Base-by-base conservation (phyloP, 2,329 filamentous ascomycete genomes). In the Alternaria novae-zelandiae region DNA sequence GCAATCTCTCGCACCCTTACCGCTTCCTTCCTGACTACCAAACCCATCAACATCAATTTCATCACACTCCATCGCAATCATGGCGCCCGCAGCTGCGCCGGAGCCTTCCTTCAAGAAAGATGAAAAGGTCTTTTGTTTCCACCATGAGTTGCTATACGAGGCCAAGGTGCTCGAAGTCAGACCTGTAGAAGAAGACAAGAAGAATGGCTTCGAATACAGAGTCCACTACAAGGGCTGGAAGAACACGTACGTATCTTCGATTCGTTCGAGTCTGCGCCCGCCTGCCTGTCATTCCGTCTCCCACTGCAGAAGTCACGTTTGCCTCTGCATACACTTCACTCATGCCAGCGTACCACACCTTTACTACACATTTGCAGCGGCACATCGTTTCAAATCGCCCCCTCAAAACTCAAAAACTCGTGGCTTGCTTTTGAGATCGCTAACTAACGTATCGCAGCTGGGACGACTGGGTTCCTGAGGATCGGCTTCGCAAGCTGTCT, bases 161-260 rank as follows among this genome's bases (percentile, higher is more conserved):
- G 96, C 96, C 70, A 98, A 98, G 83, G 90, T 99, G 56, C 88
- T 97, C 68, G 94, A 97, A 69, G 86, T 92, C 30, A 89, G 86
- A 72, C 83, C 84, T 79, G 85, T 86, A 74, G 88, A 90, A 64
- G 79, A 83, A 7, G 84, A 84, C 47, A 90, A 91, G 81, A 90
- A 89, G 79, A 90, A 90, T 65, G 89, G 91, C 32, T 94, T 89
- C 77, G 89, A 93, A 79, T 99, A 97, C 83, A 92, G 92, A 77
- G 92, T 99, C 59, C 96, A 99, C 82, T 99, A 99, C 85, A 98
- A 98, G 82, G 96, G 96, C 76, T 99, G 96, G 96, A 99, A 99
- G 86, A 94, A 95, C 80, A 97, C 94, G 86, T 92, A 83, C 83
- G 89, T 89, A 63, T 28, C 25, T 62, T 43, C 50, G 3, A 49